Conservation (phyloP, 306 rosid species). For the Sicyos edulis region DNA sequence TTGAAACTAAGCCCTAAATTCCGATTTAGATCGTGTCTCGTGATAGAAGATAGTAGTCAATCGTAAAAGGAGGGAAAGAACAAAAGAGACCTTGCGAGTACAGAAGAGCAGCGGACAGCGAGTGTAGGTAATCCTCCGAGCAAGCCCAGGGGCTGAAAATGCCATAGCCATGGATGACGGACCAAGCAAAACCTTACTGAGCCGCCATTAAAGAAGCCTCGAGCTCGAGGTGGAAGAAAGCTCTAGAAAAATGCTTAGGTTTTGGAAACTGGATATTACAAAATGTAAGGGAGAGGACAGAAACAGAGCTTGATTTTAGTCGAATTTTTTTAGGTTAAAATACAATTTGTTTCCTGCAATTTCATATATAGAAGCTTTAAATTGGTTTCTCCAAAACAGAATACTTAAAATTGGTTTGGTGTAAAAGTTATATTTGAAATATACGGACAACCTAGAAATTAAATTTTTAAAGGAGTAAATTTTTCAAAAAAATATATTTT, state of each 20-base stretch:
- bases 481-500: too few species aligned
- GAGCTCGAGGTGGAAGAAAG: background rate
- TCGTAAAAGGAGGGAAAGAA: background rate
- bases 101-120: slow-evolving; percentile 18
- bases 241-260: background rate
- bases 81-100: slow-evolving; percentile 25
- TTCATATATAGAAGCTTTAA: too few species aligned
- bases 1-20: background rate
- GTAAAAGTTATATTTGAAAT: too few species aligned
- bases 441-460: too few species aligned
- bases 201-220: background rate
- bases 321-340: too few species aligned
- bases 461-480: too few species aligned
- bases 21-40: background rate
- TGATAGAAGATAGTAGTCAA: background rate
- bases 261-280: background rate
- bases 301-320: background rate
- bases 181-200: background rate
- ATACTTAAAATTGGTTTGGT: too few species aligned
- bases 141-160: slow-evolving; percentile 15
- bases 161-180: slow-evolving; percentile 19
- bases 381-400: too few species aligned
- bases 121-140: slow-evolving; percentile 15
- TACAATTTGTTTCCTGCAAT: too few species aligned
- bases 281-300: background rate